Conservation (phyloP, 164 flowering plant genomes). For the Echeveria elegans region DNA sequence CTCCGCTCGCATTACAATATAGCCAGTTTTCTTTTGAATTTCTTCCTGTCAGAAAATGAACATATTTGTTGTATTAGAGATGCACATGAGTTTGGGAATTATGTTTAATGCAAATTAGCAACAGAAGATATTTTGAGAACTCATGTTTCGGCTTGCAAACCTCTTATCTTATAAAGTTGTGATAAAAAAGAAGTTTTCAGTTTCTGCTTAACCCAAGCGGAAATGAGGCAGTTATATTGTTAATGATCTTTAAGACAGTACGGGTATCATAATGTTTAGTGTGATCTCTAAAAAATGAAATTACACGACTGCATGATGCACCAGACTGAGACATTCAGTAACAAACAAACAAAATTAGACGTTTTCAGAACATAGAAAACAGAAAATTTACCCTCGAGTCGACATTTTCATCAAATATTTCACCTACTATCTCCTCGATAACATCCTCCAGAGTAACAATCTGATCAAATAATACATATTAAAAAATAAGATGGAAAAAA, state of each 20-base stretch:
- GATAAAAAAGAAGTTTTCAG: background rate
- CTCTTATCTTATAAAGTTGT: background rate
- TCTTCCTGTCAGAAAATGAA: slow-evolving; percentile 55
- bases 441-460: slow-evolving; percentile 93
- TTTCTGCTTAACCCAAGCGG: background rate
- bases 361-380: background rate
- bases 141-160: background rate
- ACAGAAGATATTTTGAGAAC: background rate
- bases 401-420: slow-evolving; percentile 97
- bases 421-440: slow-evolving; percentile 99
- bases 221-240: background rate
- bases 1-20: slow-evolving; percentile 88
- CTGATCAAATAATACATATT: slow-evolving; percentile 24
- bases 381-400: slow-evolving; percentile 71
- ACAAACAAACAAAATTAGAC: no score
- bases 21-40: slow-evolving; percentile 94
- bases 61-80: background rate
- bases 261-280: no score
- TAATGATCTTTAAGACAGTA: no score
- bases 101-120: background rate
- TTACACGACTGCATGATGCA: background rate
- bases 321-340: background rate
- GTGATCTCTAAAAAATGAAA: background rate
- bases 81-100: background rate
- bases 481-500: background rate